phyloP scores from a whole-genome alignment of 768 basidiomycete species.

The Trametes cinnabarina region DNA sequence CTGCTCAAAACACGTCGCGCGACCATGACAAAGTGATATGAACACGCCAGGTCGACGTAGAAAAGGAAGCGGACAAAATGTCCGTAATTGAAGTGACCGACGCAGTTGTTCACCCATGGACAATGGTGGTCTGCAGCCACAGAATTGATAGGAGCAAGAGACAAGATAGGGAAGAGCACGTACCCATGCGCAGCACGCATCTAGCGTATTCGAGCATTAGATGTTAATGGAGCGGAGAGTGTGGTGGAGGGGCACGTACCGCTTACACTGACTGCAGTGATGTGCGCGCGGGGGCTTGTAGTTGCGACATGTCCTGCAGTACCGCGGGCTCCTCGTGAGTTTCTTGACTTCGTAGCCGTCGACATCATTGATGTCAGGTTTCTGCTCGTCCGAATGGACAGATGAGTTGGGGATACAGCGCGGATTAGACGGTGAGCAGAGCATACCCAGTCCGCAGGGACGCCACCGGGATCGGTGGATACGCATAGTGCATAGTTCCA shows the following conservation, averaged over 20 bases:
- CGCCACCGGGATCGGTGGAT: constrained; percentile 77
- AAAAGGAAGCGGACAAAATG: constrained; percentile 90
- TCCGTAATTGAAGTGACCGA: constrained; percentile 89
- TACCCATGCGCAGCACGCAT: constrained; percentile 91
- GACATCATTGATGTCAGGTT: constrained; percentile 62
- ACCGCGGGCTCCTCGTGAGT: constrained; percentile 76
- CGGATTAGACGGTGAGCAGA: not conserved
- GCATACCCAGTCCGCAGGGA: constrained; percentile 77
- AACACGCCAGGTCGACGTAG: constrained; percentile 87
- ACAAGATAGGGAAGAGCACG: not conserved
- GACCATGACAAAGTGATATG: constrained; percentile 86
- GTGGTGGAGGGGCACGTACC: constrained; percentile 42
- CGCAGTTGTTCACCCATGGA: constrained; percentile 93
- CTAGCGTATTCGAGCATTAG: constrained; percentile 34
- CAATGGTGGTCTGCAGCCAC: constrained; percentile 73
- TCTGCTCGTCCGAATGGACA: constrained; percentile 50
- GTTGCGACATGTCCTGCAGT: constrained; percentile 80
- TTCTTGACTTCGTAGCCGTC: constrained; percentile 91
- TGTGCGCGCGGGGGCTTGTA: constrained; percentile 90
- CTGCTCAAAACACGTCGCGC: constrained; percentile 57
- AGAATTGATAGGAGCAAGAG: constrained; percentile 11
- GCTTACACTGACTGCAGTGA: constrained; percentile 87
- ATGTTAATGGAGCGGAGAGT: not conserved
- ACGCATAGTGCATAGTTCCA: constrained; percentile 91
- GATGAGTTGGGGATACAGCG: not conserved